Percentiles rank a stretch among this genome's conserved stretches.
phyloP scores from a whole-genome alignment of 345 rosid genomes.

The Syzygium grande region DNA sequence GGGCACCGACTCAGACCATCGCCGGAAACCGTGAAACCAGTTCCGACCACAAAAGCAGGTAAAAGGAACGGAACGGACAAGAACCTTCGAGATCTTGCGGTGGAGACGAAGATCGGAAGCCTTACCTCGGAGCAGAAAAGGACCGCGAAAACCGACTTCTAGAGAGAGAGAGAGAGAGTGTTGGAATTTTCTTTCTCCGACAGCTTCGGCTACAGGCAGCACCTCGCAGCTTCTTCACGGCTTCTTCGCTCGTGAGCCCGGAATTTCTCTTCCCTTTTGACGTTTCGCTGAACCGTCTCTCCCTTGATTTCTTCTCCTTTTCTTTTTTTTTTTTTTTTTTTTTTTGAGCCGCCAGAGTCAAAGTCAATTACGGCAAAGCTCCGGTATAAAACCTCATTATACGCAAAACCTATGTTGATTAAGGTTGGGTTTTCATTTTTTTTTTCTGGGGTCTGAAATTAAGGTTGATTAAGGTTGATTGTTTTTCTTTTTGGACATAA shows the following conservation, averaged over 20 bases:
- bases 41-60: background rate
- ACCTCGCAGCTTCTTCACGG: too few species aligned
- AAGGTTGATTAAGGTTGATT: too few species aligned
- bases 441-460: too few species aligned
- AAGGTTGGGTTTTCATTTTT: too few species aligned
- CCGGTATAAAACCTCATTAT: background rate
- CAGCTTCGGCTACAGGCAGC: background rate
- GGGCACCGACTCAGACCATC: background rate
- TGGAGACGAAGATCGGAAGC: background rate
- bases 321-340: accelerated
- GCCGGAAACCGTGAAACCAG: background rate
- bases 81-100: background rate
- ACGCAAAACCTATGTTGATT: background rate
- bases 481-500: too few species aligned
- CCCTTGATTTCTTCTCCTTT: background rate
- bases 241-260: background rate
- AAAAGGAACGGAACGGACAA: background rate
- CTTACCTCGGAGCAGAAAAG: background rate
- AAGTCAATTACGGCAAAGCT: background rate
- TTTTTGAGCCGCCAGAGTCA: background rate
- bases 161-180: background rate
- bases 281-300: background rate
- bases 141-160: background rate
- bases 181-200: background rate
- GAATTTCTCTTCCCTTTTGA: background rate